Base-by-base conservation (phyloP, 2,329 filamentous ascomycete genomes). In the Chaetomium sp. region DNA sequence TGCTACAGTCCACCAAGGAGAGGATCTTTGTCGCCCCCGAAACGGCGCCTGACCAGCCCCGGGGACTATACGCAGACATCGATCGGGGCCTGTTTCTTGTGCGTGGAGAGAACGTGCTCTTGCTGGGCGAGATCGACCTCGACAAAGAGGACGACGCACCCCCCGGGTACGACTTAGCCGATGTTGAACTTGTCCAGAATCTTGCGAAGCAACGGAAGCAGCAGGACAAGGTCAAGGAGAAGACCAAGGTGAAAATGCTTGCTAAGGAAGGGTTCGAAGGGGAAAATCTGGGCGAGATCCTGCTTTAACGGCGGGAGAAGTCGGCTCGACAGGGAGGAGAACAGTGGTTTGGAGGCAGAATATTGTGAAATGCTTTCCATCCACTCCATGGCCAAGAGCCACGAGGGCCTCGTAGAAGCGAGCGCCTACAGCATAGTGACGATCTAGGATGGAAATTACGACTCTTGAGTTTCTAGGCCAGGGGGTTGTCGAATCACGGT, bases 101-200 rank as follows among this genome's bases (percentile, higher is more conserved):
- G 54, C 85, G 95, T 65, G 95, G 95, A 70, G 95, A 99, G 80
- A 99, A 99, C 76, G 95, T 99, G n/a, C 83, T 97, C 59, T 82
- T 99, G 53, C 85, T 98, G 21, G 95, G 95, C 45, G 96, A 98
- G 78, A 96, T 99, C 72, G 95, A 99, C 76, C 86, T 99, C 27
- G 95, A 99, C 81, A 92, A 90, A 74, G 95, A 99, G 78, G 95
- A 99, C 76, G 89, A 96, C 65, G 83, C 92, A 16, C 92, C 92
- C 0, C 77, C 82, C 4, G 87, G 88, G 35, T 92, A 90, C 71
- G 81, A 84, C 70, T 81, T 82, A 71, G 75, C 74, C 53, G 74
- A 75, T 10, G 42, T 70, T 68, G 80, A 86, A 72, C 74, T 76
- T 68, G 92, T 87, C 1, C 84, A 91, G 0, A 81, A 87, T 67